A percentile compares a stretch with the other conserved stretches of the same genome.
Conservation (phyloP, 768 basidiomycete species). For the Hericium alpestre region DNA sequence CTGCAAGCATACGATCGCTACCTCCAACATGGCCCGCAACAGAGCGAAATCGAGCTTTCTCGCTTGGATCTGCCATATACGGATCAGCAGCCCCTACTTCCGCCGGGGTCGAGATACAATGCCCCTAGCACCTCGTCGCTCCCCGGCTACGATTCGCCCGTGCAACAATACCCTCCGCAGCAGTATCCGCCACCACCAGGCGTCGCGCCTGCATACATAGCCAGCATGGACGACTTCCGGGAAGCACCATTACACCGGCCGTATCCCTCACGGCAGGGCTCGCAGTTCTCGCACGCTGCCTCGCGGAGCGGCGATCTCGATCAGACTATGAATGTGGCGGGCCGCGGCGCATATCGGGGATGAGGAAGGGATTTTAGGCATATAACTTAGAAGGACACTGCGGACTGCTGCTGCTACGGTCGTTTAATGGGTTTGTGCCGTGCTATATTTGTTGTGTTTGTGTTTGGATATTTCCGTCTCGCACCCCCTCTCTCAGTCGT, state of each 20-base stretch:
- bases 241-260: not conserved
- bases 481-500: too few relatives aligned
- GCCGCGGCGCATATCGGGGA: slow-evolving; percentile 3
- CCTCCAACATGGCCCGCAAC: slow-evolving; percentile 36
- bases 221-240: not conserved
- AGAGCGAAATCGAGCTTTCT: slow-evolving; percentile 42
- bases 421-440: not conserved
- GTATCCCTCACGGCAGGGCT: not conserved
- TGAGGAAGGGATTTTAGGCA: not conserved
- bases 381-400: not conserved
- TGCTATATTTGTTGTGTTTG: not conserved
- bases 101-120: slow-evolving; percentile 3
- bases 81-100: slow-evolving; percentile 55
- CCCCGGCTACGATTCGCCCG: slow-evolving; percentile 11
- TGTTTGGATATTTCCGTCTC: not conserved
- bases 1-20: slow-evolving; percentile 46
- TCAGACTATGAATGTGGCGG: slow-evolving; percentile 2
- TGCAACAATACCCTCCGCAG: slow-evolving; percentile 27
- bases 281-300: too few relatives aligned
- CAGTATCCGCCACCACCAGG: not conserved
- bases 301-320: not conserved
- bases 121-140: slow-evolving; percentile 1
- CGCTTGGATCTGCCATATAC: slow-evolving; percentile 35
- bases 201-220: not conserved
- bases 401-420: not conserved